These are phyloP conservation scores for Bruguiera parviflora DNA, from an alignment of 345 rosid species.

Conservation along the genomic window DNA sequence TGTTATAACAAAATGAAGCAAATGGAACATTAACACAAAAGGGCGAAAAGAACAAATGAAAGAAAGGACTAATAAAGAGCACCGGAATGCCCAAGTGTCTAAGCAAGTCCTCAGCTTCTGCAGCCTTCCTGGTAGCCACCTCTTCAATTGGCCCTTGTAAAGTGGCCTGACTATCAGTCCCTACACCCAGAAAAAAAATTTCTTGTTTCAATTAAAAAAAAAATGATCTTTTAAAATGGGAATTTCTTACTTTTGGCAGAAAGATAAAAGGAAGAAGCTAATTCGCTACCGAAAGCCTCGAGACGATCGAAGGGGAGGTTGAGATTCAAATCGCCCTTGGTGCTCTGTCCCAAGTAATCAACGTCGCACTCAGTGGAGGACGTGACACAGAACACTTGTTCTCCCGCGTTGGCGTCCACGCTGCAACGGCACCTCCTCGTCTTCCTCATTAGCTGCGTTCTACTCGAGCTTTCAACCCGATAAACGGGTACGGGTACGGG, in stretches of 20 bases:
- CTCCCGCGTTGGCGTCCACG: constrained; percentile 21
- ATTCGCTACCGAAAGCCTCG: constrained; percentile 44
- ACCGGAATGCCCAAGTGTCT: constrained; percentile 75
- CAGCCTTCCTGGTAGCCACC: constrained; percentile 71
- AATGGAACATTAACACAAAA: background rate
- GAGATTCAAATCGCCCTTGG: constrained; percentile 91
- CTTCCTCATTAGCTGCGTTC: too few relatives aligned
- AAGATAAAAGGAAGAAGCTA: background rate
- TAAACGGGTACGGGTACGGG: too few relatives aligned
- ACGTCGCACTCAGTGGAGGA: constrained; percentile 57
- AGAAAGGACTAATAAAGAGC: background rate
- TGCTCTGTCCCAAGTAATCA: constrained; percentile 94
- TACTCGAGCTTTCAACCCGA: too few relatives aligned
- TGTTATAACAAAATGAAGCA: background rate
- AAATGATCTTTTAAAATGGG: background rate
- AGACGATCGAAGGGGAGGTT: constrained; percentile 63
- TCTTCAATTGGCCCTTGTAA: constrained; percentile 91
- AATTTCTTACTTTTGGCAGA: background rate
- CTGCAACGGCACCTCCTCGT: constrained; percentile 3
- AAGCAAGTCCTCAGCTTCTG: constrained; percentile 68
- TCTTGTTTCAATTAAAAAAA: background rate
- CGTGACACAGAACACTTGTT: constrained; percentile 66
- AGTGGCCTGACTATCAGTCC: constrained; percentile 53
- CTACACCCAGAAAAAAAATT: constrained; percentile 21
- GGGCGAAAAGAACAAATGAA: constrained; percentile 17